Evolutionary conservation across 129 eudicot genomes (phyloP).

Genomic region (Helichrysum umbraculigerum): DNA sequence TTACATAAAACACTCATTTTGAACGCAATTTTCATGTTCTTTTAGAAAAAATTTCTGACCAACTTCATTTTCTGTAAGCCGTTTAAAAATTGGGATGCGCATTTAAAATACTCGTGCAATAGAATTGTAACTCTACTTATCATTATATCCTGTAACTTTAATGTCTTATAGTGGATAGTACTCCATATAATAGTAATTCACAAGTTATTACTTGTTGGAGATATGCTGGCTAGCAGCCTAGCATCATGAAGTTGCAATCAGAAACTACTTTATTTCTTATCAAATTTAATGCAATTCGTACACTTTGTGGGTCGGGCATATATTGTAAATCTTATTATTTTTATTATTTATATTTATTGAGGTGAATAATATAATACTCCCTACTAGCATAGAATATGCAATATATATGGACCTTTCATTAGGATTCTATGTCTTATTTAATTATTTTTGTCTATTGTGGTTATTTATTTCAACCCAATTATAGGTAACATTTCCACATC

Average conservation of each 20-base stretch:
- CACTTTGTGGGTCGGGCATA: neutral
- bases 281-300: neutral
- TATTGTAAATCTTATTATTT: no score
- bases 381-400: neutral
- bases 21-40: no score
- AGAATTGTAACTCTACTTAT: no score
- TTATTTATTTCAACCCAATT: slow-evolving; percentile 11
- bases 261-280: neutral
- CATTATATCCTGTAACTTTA: no score
- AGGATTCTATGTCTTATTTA: neutral
- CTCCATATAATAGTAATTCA: neutral
- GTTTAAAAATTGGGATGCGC: no score
- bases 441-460: neutral
- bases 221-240: neutral
- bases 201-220: neutral
- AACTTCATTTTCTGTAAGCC: no score
- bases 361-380: neutral
- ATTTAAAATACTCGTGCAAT: no score
- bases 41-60: no score
- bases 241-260: neutral
- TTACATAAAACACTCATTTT: no score
- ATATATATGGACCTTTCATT: slow-evolving; percentile 5
- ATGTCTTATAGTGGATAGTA: no score
- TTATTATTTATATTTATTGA: neutral
- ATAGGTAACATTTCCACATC: slow-evolving; percentile 26